Conservation (phyloP, 2,329 filamentous ascomycete species). For the Fusarium redolens region DNA sequence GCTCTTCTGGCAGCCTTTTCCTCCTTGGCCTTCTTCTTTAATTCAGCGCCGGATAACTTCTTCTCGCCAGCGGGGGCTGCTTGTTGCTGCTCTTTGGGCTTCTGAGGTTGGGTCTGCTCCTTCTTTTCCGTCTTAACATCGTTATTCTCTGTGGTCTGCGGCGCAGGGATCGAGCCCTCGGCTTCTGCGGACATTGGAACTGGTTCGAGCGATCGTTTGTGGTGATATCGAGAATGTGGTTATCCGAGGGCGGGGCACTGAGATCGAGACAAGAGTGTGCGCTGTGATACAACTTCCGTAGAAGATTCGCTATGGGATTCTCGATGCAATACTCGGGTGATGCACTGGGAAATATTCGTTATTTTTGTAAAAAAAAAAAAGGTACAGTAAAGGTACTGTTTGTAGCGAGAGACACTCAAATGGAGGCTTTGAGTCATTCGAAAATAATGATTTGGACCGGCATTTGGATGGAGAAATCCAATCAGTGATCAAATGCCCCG, state of each 20-base stretch:
- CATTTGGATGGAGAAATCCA: slow-evolving; percentile 38
- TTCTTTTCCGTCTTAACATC: slow-evolving; percentile 45
- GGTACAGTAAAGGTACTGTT: slow-evolving; percentile 10
- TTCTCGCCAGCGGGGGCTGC: slow-evolving; percentile 51
- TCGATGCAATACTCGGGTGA: not conserved
- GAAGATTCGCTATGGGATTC: not conserved
- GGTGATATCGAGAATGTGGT: slow-evolving; percentile 24
- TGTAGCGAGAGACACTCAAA: slow-evolving; percentile 18
- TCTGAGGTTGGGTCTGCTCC: slow-evolving; percentile 38
- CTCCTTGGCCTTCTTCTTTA: slow-evolving; percentile 90
- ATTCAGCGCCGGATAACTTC: slow-evolving; percentile 78
- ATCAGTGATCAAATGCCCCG: slow-evolving; percentile 46
- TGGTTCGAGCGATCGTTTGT: slow-evolving; percentile 14
- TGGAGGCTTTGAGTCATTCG: slow-evolving; percentile 50
- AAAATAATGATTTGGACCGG: slow-evolving; percentile 43
- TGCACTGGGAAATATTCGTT: not conserved
- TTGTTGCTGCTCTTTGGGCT: slow-evolving; percentile 40
- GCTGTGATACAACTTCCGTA: not conserved
- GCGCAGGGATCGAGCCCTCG: slow-evolving; percentile 46
- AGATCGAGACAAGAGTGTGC: slow-evolving; percentile 16
- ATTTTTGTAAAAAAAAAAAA: not conserved
- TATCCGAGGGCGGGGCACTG: slow-evolving; percentile 40
- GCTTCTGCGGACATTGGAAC: slow-evolving; percentile 49
- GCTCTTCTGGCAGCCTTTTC: slow-evolving; percentile 91
- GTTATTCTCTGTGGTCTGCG: slow-evolving; percentile 41